phyloP scores from a whole-genome alignment of 2,329 filamentous ascomycete genomes.

The Byssothecium circinans region DNA sequence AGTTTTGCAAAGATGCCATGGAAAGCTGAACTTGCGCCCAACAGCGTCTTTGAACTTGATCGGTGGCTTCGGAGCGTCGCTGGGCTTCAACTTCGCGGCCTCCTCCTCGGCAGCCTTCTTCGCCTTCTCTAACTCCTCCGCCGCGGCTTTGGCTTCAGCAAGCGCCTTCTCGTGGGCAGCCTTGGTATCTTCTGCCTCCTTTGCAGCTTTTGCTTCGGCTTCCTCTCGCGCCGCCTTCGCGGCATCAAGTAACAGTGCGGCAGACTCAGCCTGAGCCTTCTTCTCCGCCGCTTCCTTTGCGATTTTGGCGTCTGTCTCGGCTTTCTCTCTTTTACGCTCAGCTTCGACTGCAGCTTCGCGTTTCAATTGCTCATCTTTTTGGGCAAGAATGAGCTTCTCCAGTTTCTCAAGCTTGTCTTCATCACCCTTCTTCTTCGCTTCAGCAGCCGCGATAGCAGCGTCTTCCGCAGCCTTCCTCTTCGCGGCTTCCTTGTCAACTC shows the following conservation, averaged over 20 bases:
- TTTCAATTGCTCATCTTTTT: conserved; percentile 27
- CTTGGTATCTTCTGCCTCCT: conserved; percentile 40
- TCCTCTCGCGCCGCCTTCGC: conserved; percentile 32
- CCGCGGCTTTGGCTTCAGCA: conserved; percentile 48
- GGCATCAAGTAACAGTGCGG: conserved; percentile 24
- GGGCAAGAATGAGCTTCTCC: conserved; percentile 42
- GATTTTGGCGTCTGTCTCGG: conserved; percentile 52
- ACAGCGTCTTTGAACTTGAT: conserved; percentile 23
- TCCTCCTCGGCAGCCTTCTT: conserved; percentile 52
- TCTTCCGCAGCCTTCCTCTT: conserved; percentile 39
- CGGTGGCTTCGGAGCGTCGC: conserved; percentile 49
- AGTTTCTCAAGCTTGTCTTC: conserved; percentile 29
- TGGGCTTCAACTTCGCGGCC: conserved; percentile 41
- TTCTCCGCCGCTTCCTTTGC: conserved; percentile 55
- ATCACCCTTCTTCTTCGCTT: conserved; percentile 38
- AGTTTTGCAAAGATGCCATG: conserved; percentile 18
- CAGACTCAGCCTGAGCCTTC: conserved; percentile 40
- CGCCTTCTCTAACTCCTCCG: conserved; percentile 50
- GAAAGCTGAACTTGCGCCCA: conserved; percentile 20
- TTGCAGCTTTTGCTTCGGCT: conserved; percentile 30
- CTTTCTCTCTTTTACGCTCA: conserved; percentile 47
- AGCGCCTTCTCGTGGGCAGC: conserved; percentile 54
- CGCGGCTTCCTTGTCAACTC: conserved; percentile 39
- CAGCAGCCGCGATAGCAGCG: conserved; percentile 15
- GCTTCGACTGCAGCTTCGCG: conserved; percentile 34